These are phyloP conservation scores for Colletotrichum sojae DNA, from an alignment of 2,329 filamentous ascomycete species.

Conservation along the genomic window DNA sequence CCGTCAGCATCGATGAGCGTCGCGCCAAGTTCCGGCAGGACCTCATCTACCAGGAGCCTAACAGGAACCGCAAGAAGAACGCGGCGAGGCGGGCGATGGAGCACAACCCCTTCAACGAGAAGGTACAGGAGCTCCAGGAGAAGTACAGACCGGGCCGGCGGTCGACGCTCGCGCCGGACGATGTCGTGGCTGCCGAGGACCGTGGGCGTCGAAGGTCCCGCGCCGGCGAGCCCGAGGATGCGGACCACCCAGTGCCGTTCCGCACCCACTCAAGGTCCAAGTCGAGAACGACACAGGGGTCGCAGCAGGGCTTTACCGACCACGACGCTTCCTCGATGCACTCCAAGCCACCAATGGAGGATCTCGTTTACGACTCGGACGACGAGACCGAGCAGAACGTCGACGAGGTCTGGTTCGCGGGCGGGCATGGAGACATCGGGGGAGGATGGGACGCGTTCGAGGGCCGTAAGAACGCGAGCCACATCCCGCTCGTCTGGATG, in stretches of 20 bases:
- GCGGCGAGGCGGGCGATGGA: conserved; percentile 43
- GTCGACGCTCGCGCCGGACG: conserved; percentile 36
- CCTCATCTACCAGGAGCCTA: conserved; percentile 70
- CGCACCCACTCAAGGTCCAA: conserved; percentile 53
- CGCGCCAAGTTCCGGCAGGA: conserved; percentile 81
- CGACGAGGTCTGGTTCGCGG: conserved; percentile 85
- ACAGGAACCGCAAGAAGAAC: conserved; percentile 42
- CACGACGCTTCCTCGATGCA: conserved; percentile 31
- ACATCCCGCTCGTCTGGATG: conserved; percentile 80
- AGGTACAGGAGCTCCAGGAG: conserved; percentile 48
- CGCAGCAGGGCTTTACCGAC: conserved; percentile 1
- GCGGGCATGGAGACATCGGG: conserved; percentile 84
- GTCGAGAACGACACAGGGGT: conserved; percentile 31
- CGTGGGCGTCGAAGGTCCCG: conserved; percentile 21
- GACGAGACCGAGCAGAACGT: conserved; percentile 75
- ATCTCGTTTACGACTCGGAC: conserved; percentile 58
- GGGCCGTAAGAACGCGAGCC: conserved; percentile 74
- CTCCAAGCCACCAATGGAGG: conserved; percentile 43
- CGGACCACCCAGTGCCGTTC: conserved; percentile 58
- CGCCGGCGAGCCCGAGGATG: conserved; percentile 37
- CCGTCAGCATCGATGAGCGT: conserved; percentile 79
- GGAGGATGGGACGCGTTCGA: conserved; percentile 78
- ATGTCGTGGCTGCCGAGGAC: conserved; percentile 34
- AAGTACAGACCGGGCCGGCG: conserved; percentile 52
- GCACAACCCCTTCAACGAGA: conserved; percentile 41